These are phyloP conservation scores for Phytophthora citricola DNA, from an alignment of 352 stramenopile species.

Conservation along the genomic window DNA sequence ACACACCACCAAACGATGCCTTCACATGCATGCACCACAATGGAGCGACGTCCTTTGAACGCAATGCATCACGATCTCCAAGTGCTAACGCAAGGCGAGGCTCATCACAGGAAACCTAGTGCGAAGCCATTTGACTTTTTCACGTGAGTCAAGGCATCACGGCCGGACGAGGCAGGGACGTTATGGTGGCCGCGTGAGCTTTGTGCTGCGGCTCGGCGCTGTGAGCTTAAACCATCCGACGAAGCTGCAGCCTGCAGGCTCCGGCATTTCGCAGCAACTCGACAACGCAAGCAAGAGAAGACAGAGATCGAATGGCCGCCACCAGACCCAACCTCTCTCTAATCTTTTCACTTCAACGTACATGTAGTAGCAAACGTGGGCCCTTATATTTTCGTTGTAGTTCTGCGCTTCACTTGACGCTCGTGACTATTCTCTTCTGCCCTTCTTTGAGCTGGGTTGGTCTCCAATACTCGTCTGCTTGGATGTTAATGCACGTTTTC, in stretches of 20 bases:
- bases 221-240: constrained; percentile 8
- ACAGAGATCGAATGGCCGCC: constrained; percentile 3
- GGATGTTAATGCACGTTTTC: constrained; percentile 1
- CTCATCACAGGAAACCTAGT: not conserved
- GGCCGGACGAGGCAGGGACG: constrained; percentile 7
- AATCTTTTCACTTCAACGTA: constrained; percentile 12
- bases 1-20: constrained; percentile 19
- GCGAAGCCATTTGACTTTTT: constrained; percentile 14
- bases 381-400: constrained; percentile 25
- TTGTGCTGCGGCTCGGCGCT: constrained; percentile 18
- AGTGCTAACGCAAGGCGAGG: constrained; percentile 3
- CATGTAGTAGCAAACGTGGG: constrained; percentile 17
- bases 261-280: constrained; percentile 28
- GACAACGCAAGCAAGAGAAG: constrained; percentile 24
- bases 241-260: not conserved
- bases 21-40: constrained; percentile 8
- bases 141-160: constrained; percentile 20
- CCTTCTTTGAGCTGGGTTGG: not conserved
- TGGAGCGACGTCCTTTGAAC: not conserved
- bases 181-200: constrained; percentile 24
- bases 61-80: not conserved
- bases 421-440: constrained; percentile 3
- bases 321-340: not conserved
- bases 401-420: constrained; percentile 7
- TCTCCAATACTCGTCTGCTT: constrained; percentile 4